phyloP scores from a whole-genome alignment of 2,329 filamentous ascomycete genomes.

The Penicillium sp. region DNA sequence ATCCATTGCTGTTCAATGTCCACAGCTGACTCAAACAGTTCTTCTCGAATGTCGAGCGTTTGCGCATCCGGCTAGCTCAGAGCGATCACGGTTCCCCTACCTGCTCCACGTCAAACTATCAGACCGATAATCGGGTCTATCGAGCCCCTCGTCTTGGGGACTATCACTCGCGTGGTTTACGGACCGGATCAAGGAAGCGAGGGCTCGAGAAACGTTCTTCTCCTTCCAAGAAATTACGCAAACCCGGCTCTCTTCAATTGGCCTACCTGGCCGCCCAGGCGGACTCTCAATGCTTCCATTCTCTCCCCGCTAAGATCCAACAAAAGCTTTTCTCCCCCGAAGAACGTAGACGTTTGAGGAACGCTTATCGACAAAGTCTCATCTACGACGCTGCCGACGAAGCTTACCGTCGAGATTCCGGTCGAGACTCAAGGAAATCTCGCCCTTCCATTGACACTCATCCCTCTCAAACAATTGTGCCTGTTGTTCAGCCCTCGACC shows the following conservation, averaged over 20 bases:
- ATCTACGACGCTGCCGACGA: conserved; percentile 53
- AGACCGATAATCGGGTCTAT: conserved; percentile 16
- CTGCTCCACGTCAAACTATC: conserved; percentile 15
- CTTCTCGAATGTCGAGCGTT: conserved; percentile 36
- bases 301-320: conserved; percentile 63
- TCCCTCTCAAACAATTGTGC: conserved; percentile 10
- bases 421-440: conserved; percentile 26
- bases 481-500: conserved; percentile 17
- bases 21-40: conserved; percentile 25
- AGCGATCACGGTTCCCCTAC: conserved; percentile 20
- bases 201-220: conserved; percentile 14
- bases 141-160: conserved; percentile 9
- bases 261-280: conserved; percentile 40
- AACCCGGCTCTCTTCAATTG: conserved; percentile 32
- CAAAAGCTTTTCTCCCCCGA: conserved; percentile 62
- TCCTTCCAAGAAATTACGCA: conserved; percentile 24
- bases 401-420: conserved; percentile 41
- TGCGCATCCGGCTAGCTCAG: conserved; percentile 30
- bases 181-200: conserved; percentile 11
- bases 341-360: conserved; percentile 55
- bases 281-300: conserved; percentile 60
- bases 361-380: conserved; percentile 45
- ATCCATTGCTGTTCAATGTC: conserved; percentile 2
- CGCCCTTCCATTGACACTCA: conserved; percentile 23
- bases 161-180: conserved; percentile 15